Base-by-base conservation (phyloP, 169 alveolate species). In the Plasmodium gonderi region DNA sequence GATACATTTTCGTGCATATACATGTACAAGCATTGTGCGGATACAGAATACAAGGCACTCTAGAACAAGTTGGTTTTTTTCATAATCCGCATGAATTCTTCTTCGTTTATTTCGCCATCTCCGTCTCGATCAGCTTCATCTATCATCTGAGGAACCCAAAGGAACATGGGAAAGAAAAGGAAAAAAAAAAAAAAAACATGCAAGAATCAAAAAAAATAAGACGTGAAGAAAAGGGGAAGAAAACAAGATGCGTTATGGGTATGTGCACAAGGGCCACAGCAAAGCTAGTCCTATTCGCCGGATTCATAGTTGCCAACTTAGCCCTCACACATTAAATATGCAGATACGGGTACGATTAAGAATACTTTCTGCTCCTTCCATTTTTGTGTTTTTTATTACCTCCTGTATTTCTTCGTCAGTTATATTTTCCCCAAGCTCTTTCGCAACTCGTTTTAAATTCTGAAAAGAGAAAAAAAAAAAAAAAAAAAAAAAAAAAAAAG, bases 91-190 rank as follows among this genome's bases (percentile, higher is more conserved):
- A 98, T 95, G 95, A 99, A 99, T 91, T 99, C 99, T 79, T 98
- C 99, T 87, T 98, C 99, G 92, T 97, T 97, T 65, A 99, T 97
- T 81, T 97, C 99, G 8, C 99, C 99, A 92, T 98, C 99, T 69
- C 99, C 99, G 91, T 98, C 99, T 76, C 99, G 96, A 89, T 99
- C 99, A 11, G 99, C 99, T 96, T 98, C 99, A 87, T 98, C 99
- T 54, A 99, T 98, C 99, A 99, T 99, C 97, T 98, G 98, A 64
- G 72, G 47, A 14, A 23, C 60, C 42, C 89, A 83, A 54, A 17
- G 65, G 64, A 49, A 49, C 29, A 45, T 12, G 12, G 17, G 26
- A 33, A 78, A 68, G 40, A 17, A 80, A 42, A 54, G 65, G 36
- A 45, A 9, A 17, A 8, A 67, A 67, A 31, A 20, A 44, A 1